Conservation (phyloP, 805 yeast species). For the Hermanozyma aechmeae region DNA sequence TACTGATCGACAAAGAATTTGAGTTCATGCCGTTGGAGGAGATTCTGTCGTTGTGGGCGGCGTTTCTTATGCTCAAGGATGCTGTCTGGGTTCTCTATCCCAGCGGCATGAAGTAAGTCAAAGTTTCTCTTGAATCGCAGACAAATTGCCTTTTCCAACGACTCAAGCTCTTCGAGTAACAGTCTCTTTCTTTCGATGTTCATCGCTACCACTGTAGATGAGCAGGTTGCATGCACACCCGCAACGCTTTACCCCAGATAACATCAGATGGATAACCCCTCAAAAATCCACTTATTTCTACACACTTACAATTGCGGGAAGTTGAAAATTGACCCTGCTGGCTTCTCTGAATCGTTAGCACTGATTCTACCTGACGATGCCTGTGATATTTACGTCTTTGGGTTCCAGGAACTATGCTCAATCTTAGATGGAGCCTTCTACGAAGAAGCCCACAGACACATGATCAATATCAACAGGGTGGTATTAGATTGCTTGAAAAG, state of each 20-base stretch:
- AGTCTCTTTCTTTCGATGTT: slow-evolving; percentile 28
- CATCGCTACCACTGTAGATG: too few species aligned
- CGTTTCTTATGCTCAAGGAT: slow-evolving; percentile 16
- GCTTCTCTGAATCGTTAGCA: slow-evolving; percentile 18
- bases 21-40: slow-evolving; percentile 63
- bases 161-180: slow-evolving; percentile 56
- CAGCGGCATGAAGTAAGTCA: slow-evolving; percentile 26
- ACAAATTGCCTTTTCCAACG: slow-evolving; percentile 58
- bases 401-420: slow-evolving; percentile 57
- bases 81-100: slow-evolving; percentile 4
- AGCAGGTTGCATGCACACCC: too few species aligned
- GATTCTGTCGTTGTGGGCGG: slow-evolving; percentile 42
- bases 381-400: slow-evolving; percentile 48
- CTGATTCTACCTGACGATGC: slow-evolving; percentile 18
- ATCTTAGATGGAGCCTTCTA: slow-evolving; percentile 45
- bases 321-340: slow-evolving; percentile 22
- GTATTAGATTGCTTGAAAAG: slow-evolving; percentile 24
- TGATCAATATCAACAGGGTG: slow-evolving; percentile 26
- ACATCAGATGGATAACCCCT: too few species aligned
- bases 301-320: slow-evolving; percentile 55
- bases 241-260: too few species aligned
- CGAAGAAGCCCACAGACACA: slow-evolving; percentile 22
- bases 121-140: slow-evolving; percentile 59
- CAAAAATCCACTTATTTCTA: slow-evolving; percentile 17
- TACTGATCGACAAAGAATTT: slow-evolving; percentile 40